These are phyloP conservation scores for Primulina eburnea DNA, from an alignment of 257 asterid species.

Conservation along the genomic window DNA sequence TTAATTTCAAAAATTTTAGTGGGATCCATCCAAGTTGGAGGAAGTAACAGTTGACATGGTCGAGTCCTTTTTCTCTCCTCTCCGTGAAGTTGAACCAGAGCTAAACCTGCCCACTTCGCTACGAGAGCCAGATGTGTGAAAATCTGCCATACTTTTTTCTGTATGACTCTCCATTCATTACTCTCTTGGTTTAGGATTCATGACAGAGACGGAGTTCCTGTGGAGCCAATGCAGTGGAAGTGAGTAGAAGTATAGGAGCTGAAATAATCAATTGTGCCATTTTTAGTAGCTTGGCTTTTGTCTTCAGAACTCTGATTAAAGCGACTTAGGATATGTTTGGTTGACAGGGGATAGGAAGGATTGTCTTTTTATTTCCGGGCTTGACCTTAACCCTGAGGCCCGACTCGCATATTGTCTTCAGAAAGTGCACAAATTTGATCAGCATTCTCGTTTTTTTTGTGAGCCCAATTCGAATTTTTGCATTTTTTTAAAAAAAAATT, in stretches of 20 bases:
- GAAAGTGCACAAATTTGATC: too few species aligned
- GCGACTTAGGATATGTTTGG: background rate
- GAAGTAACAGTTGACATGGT: conserved; percentile 79
- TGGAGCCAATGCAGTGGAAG: background rate
- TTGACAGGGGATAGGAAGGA: background rate
- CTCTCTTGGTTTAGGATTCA: background rate
- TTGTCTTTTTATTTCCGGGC: too few species aligned
- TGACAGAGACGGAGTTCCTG: background rate
- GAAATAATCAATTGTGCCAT: background rate
- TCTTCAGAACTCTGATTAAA: background rate
- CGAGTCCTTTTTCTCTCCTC: conserved; percentile 49
- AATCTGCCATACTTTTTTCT: background rate
- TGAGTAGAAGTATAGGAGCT: background rate
- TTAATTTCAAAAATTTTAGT: conserved; percentile 41
- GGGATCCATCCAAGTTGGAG: conserved; percentile 69
- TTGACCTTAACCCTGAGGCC: too few species aligned
- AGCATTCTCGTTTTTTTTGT: too few species aligned
- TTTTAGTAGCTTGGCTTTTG: background rate
- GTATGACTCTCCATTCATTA: background rate
- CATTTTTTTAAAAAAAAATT: too few species aligned
- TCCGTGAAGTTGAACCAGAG: conserved; percentile 64
- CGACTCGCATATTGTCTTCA: too few species aligned
- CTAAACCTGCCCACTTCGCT: conserved; percentile 71
- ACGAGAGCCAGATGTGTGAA: conserved; percentile 81
- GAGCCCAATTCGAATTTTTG: too few species aligned